Conservation (phyloP, 495 filamentous ascomycete genomes). For the Penicillium macrosclerotiorum region DNA sequence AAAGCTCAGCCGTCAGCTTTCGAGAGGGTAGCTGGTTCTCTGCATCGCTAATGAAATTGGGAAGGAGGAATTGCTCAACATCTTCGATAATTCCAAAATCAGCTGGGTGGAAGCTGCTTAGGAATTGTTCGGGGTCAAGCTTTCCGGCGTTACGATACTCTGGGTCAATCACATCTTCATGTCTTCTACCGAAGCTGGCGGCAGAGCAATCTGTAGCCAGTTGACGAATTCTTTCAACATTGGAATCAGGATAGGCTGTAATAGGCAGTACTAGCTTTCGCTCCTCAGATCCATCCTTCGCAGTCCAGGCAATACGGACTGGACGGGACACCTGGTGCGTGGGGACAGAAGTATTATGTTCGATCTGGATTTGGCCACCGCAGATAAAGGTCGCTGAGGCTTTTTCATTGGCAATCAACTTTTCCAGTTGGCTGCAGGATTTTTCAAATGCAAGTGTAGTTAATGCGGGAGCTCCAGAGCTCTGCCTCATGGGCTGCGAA, state of each 20-base stretch:
- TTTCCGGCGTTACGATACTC: conserved; percentile 51
- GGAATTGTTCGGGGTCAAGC: conserved; percentile 43
- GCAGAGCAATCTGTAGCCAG: conserved; percentile 38
- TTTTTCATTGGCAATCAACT: conserved; percentile 4
- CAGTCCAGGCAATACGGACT: conserved; percentile 6
- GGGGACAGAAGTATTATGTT: not conserved
- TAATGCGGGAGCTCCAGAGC: not conserved
- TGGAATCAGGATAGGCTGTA: not conserved
- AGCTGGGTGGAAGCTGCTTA: conserved; percentile 50
- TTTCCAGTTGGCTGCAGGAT: conserved; percentile 5
- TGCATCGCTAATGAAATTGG: conserved; percentile 20
- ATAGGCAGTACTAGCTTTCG: conserved; percentile 10
- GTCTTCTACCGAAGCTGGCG: conserved; percentile 46
- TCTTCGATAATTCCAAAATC: conserved; percentile 50
- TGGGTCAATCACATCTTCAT: conserved; percentile 47
- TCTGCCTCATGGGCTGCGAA: not conserved
- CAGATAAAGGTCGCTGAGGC: conserved; percentile 12
- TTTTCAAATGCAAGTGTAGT: not conserved
- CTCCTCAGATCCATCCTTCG: not conserved
- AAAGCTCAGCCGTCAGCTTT: conserved; percentile 45
- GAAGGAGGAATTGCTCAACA: conserved; percentile 47
- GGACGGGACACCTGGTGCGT: not conserved
- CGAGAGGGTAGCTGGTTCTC: conserved; percentile 9
- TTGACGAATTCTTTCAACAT: not conserved
- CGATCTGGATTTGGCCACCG: conserved; percentile 14